Conservation (phyloP, 148 eudicot genomes). For the Linanthus parryae region DNA sequence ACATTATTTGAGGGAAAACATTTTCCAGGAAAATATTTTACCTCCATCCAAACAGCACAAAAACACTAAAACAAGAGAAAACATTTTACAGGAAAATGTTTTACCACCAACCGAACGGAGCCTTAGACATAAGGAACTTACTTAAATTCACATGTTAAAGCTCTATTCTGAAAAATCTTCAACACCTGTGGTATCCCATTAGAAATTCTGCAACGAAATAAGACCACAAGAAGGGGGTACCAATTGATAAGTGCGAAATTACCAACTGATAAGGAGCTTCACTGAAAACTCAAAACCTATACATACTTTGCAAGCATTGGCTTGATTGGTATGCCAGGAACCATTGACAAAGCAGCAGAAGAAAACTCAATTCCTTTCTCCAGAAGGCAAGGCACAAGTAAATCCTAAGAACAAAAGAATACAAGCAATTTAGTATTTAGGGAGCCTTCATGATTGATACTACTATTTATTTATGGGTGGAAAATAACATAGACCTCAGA, state of each 20-base stretch:
- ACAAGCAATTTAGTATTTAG: background rate
- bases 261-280: background rate
- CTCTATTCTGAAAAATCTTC: slow-evolving; percentile 63
- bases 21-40: too few relatives aligned
- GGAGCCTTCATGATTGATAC: too few relatives aligned
- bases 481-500: too few relatives aligned
- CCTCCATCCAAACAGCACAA: too few relatives aligned
- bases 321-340: slow-evolving; percentile 90
- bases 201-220: slow-evolving; percentile 51
- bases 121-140: slow-evolving; percentile 28
- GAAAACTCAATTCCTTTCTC: slow-evolving; percentile 77
- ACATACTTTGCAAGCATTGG: slow-evolving; percentile 97
- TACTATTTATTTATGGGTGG: too few relatives aligned
- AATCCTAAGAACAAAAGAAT: slow-evolving; percentile 41
- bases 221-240: slow-evolving; percentile 3
- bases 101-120: too few relatives aligned
- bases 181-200: slow-evolving; percentile 74
- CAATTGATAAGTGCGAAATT: background rate
- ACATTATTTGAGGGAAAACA: too few relatives aligned
- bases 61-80: too few relatives aligned
- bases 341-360: slow-evolving; percentile 60
- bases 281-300: background rate
- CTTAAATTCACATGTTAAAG: slow-evolving; percentile 94
- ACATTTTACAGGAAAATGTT: too few relatives aligned
- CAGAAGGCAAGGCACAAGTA: slow-evolving; percentile 82